Evolutionary conservation across 306 rosid species (phyloP).

Genomic region (Acacia crassicarpa): DNA sequence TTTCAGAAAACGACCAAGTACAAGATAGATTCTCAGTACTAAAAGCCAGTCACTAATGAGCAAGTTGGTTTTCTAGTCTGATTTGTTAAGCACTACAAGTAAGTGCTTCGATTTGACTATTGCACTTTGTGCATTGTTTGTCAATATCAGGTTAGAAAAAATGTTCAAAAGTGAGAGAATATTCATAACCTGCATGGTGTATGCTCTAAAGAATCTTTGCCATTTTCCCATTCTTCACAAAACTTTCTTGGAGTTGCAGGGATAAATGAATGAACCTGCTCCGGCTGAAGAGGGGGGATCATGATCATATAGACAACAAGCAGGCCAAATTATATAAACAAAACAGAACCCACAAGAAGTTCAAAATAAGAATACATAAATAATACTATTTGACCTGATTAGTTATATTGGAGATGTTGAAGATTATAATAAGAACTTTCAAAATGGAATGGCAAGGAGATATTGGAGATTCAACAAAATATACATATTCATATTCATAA

Average conservation of each 20-base stretch:
- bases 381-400: no score
- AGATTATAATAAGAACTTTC: no score
- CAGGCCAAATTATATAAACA: no score
- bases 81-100: neutral
- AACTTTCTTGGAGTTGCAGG: conserved; percentile 50
- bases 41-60: neutral
- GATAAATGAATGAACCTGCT: conserved; percentile 36
- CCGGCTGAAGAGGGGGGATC: conserved; percentile 10
- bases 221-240: conserved; percentile 44
- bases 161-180: neutral
- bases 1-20: neutral
- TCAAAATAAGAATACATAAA: no score
- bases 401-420: neutral
- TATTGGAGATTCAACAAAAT: no score
- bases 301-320: no score
- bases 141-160: conserved; percentile 3
- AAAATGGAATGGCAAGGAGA: no score
- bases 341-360: no score
- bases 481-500: neutral
- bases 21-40: neutral
- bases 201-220: conserved; percentile 44
- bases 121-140: conserved; percentile 2
- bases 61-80: neutral
- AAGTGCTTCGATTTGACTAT: neutral
- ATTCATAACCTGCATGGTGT: conserved; percentile 72